phyloP scores from a whole-genome alignment of 1,284 basidiomycete species.

The Moniliophthora roreri region DNA sequence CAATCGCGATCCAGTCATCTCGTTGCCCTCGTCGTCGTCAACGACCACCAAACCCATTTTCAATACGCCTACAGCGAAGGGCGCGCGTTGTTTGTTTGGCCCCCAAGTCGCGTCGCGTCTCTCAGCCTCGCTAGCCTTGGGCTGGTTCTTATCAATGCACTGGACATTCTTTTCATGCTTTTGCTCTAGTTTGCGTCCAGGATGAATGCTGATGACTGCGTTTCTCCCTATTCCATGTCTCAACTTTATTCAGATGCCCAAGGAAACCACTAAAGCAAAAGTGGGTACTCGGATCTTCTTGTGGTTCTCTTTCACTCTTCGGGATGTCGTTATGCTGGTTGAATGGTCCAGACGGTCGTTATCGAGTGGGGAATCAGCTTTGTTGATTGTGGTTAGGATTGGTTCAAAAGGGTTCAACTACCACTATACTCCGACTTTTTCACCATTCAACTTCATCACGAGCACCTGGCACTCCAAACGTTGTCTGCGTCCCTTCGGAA shows the following conservation, averaged over 20 bases:
- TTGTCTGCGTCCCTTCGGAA: no score
- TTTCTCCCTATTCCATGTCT: conserved; percentile 18
- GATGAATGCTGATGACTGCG: conserved; percentile 14
- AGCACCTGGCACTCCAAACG: neutral
- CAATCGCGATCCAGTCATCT: conserved; percentile 1
- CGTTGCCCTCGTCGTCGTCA: conserved; percentile 20
- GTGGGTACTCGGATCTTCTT: conserved; percentile 38
- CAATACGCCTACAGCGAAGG: conserved; percentile 4
- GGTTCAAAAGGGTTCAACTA: no score
- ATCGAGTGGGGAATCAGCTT: conserved; percentile 5
- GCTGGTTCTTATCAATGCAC: conserved; percentile 4
- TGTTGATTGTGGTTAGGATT: neutral
- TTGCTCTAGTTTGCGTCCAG: conserved; percentile 5
- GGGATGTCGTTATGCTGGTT: conserved; percentile 14
- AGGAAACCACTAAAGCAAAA: conserved; percentile 76
- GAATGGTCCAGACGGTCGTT: conserved; percentile 4
- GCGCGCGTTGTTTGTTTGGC: conserved; percentile 28
- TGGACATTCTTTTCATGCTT: conserved; percentile 6
- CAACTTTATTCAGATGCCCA: conserved; percentile 67
- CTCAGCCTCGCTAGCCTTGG: conserved; percentile 1
- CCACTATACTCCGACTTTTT: no score
- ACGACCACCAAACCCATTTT: conserved; percentile 7
- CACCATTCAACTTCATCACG: neutral
- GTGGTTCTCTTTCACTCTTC: conserved; percentile 16
- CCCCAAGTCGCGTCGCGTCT: conserved; percentile 23